Evolutionary conservation across 306 rosid species (phyloP).

Genomic region (Ormosia emarginata): DNA sequence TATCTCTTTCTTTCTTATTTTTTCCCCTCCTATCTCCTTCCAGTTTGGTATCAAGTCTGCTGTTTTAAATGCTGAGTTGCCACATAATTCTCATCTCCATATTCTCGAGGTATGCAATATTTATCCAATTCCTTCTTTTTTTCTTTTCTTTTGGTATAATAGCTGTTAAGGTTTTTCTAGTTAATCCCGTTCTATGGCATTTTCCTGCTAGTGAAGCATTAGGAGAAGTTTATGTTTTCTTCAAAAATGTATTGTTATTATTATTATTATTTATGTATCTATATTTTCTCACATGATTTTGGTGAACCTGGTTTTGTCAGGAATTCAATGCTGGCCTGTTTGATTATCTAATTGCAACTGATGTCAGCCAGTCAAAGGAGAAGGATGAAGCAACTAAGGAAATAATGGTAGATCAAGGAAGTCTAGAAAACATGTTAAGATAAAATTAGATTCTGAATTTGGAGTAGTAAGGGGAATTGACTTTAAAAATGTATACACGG

Average conservation of each 20-base stretch:
- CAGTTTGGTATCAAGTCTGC: constrained; percentile 96
- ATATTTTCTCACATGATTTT: constrained; percentile 10
- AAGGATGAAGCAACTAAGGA: constrained; percentile 51
- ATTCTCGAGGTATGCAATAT: constrained; percentile 75
- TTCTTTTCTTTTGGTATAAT: neutral
- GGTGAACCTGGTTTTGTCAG: constrained; percentile 47
- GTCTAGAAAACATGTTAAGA: constrained; percentile 49
- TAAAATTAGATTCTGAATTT: constrained; percentile 79
- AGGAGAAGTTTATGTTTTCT: constrained; percentile 4
- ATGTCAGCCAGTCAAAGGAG: constrained; percentile 67
- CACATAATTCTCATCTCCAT: constrained; percentile 96
- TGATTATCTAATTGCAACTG: constrained; percentile 92
- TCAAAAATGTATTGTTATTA: neutral
- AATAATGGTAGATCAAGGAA: constrained; percentile 39
- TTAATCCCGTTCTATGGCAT: neutral
- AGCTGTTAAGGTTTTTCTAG: neutral
- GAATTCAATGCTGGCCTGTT: constrained; percentile 98
- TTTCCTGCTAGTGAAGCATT: constrained; percentile 19
- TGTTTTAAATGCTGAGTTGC: constrained; percentile 93
- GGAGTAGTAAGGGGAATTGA: constrained; percentile 97
- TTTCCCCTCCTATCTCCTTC: constrained; percentile 9
- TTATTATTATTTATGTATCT: constrained; percentile 1
- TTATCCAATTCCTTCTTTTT: neutral
- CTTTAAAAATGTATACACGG: constrained; percentile 91
- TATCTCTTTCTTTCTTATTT: neutral